A percentile compares a stretch with the other conserved stretches of the same genome.
phyloP scores from a whole-genome alignment of 176 grass and related monocot genomes.

The Triticum timopheevii region DNA sequence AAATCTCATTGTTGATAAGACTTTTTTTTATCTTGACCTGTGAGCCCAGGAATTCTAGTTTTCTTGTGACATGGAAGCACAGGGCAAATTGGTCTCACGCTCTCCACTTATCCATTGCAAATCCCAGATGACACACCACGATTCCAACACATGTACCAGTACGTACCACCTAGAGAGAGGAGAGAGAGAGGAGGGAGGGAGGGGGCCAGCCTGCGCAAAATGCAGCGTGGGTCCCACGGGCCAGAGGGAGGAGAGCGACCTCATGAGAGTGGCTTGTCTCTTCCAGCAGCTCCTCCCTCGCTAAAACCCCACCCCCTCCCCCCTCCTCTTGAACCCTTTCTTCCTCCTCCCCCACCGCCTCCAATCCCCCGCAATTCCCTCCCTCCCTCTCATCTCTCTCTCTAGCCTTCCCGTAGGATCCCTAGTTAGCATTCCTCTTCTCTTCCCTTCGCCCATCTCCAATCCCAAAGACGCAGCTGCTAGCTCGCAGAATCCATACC shows the following conservation, averaged over 20 bases:
- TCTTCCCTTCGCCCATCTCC: constrained; percentile 2
- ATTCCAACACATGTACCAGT: constrained; percentile 34
- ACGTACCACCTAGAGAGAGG: constrained; percentile 34
- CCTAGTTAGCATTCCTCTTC: constrained; percentile 25
- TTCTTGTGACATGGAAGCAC: background rate
- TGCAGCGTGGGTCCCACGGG: constrained; percentile 12
- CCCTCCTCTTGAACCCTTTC: constrained; percentile 53
- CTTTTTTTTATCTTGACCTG: no score
- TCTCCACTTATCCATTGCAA: constrained; percentile 9
- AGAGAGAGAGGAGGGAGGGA: background rate
- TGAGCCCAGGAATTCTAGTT: no score
- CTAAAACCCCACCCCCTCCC: constrained; percentile 58
- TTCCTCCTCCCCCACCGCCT: constrained; percentile 19
- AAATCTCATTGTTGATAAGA: no score
- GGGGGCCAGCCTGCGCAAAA: constrained; percentile 17
- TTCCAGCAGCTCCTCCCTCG: constrained; percentile 28
- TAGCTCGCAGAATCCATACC: background rate
- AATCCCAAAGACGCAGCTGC: constrained; percentile 22
- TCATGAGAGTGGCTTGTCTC: constrained; percentile 52
- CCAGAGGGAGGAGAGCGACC: constrained; percentile 32
- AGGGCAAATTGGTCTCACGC: constrained; percentile 36
- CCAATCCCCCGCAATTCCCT: constrained; percentile 6
- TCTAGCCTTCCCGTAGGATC: background rate
- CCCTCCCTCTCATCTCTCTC: background rate
- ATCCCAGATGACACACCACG: constrained; percentile 15